A percentile compares a stretch with the other conserved stretches of the same genome.
phyloP scores from a whole-genome alignment of 2,329 filamentous ascomycete species.

The Truncatella angustata region DNA sequence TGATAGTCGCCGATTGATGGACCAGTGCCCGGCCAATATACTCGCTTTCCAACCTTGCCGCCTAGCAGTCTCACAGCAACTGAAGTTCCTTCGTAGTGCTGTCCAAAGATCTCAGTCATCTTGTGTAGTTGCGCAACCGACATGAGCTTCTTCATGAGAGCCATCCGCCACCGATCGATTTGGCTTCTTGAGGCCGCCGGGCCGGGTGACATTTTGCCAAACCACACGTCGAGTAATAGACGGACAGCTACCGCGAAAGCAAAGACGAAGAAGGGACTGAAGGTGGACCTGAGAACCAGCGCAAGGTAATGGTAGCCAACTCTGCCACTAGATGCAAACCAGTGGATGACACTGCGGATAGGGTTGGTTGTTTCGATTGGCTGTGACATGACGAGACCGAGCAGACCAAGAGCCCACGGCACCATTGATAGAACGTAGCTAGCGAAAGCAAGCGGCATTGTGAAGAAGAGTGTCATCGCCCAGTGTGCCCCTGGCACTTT shows the following conservation, averaged over 20 bases:
- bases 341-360: conserved; percentile 41
- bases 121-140: conserved; percentile 43
- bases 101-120: conserved; percentile 49
- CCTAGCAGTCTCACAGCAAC: conserved; percentile 48
- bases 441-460: conserved; percentile 38
- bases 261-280: conserved; percentile 45
- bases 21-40: conserved; percentile 59
- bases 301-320: conserved; percentile 51
- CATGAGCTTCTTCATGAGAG: conserved; percentile 42
- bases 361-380: conserved; percentile 31
- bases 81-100: conserved; percentile 55
- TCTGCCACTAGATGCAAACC: conserved; percentile 46
- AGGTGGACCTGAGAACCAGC: conserved; percentile 34
- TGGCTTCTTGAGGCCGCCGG: conserved; percentile 29
- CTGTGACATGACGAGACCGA: conserved; percentile 42
- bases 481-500: conserved; percentile 43
- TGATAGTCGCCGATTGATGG: conserved; percentile 53
- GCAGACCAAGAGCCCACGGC: conserved; percentile 42
- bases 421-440: conserved; percentile 40
- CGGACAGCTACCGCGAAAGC: conserved; percentile 39
- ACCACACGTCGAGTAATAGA: conserved; percentile 34
- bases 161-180: conserved; percentile 41
- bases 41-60: conserved; percentile 48
- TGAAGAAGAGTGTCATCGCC: conserved; percentile 39
- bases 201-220: conserved; percentile 36